Percentiles rank a stretch among this genome's conserved stretches.
Conservation (phyloP, 257 asterid genomes). For the Datura wrightii region DNA sequence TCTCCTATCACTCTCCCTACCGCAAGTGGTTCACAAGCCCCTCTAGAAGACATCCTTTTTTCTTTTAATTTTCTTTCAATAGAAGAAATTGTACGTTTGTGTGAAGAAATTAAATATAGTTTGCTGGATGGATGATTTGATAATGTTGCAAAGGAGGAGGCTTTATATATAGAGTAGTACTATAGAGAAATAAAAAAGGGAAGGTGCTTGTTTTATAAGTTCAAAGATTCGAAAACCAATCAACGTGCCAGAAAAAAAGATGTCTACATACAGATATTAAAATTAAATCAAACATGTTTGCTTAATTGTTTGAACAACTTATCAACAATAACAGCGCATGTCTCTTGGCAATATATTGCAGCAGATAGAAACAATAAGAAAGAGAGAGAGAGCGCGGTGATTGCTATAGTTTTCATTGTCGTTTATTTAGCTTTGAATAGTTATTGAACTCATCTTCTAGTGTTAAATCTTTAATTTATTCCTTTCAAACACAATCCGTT, state of each 20-base stretch:
- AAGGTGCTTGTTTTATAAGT: constrained; percentile 45
- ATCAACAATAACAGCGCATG: constrained; percentile 37
- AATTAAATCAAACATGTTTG: constrained; percentile 16
- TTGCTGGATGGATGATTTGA: not conserved
- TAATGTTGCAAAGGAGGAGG: not conserved
- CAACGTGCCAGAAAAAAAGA: constrained; percentile 44
- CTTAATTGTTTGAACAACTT: constrained; percentile 43
- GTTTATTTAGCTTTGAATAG: not conserved
- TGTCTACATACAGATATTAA: constrained; percentile 34
- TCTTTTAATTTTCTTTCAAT: not conserved
- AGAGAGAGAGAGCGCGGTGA: constrained; percentile 22
- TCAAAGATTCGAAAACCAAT: constrained; percentile 51
- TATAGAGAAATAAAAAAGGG: not conserved
- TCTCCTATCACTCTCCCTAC: constrained; percentile 89
- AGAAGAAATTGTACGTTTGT: not conserved
- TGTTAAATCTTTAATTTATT: not conserved
- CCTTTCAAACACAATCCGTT: not conserved
- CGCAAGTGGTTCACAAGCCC: constrained; percentile 56
- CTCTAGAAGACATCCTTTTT: constrained; percentile 39
- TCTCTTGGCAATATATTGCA: constrained; percentile 34
- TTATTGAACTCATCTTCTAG: not conserved
- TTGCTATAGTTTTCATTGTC: not conserved
- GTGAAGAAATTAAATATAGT: not conserved
- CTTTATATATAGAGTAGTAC: constrained; percentile 19
- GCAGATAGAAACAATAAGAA: constrained; percentile 2